Conservation (phyloP, 495 filamentous ascomycete species). For the Sordaria brevicollis region DNA sequence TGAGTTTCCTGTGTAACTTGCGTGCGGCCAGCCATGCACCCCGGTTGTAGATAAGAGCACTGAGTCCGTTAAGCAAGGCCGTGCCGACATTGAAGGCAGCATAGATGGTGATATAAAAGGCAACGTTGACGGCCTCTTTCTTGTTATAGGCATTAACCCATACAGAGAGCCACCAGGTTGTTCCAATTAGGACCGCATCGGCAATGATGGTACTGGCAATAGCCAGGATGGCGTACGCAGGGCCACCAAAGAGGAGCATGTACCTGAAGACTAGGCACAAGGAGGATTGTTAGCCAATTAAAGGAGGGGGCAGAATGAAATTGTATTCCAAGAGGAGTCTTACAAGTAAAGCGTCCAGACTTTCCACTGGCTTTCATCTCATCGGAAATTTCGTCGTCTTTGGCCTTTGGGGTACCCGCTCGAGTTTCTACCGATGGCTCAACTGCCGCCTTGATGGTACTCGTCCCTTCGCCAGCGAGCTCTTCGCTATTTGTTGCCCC, state of each 20-base stretch:
- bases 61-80: conserved; percentile 18
- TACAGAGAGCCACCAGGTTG: conserved; percentile 33
- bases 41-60: conserved; percentile 24
- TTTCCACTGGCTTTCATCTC: conserved; percentile 20
- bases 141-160: conserved; percentile 41
- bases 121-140: conserved; percentile 21
- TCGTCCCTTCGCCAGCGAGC: conserved; percentile 10
- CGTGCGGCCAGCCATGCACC: conserved; percentile 38
- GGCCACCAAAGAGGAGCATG: conserved; percentile 27
- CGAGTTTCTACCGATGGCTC: conserved; percentile 5
- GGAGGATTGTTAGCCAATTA: not conserved
- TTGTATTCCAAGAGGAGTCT: conserved; percentile 3
- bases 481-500: not conserved
- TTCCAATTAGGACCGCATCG: conserved; percentile 19
- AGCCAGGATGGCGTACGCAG: conserved; percentile 19
- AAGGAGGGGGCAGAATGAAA: not conserved
- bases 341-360: conserved; percentile 24
- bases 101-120: conserved; percentile 29
- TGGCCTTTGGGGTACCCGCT: not conserved
- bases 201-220: conserved; percentile 19
- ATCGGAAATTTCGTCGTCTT: conserved; percentile 5
- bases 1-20: conserved; percentile 33
- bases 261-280: conserved; percentile 22
- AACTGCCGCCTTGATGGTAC: conserved; percentile 14
- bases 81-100: conserved; percentile 22